Conservation (phyloP, 1,284 basidiomycete species). For the Blastosporella zonata region DNA sequence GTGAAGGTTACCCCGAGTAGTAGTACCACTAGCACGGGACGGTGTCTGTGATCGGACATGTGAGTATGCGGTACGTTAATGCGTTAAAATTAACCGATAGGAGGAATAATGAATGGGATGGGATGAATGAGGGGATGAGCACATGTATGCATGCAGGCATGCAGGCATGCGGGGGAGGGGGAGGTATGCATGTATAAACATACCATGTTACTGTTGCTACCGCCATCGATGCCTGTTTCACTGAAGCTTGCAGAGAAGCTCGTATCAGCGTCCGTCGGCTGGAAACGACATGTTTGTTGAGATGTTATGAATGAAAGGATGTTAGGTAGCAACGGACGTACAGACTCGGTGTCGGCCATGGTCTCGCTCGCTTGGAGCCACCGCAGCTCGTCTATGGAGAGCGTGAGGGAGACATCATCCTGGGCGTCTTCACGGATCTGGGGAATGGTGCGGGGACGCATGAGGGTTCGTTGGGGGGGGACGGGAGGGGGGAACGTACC, state of each 20-base stretch:
- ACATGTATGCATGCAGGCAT: background rate
- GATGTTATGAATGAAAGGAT: background rate
- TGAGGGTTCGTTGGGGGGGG: conserved; percentile 3
- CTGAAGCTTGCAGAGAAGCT: background rate
- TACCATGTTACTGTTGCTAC: too few species aligned
- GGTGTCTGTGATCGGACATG: background rate
- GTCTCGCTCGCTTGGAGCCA: conserved; percentile 42
- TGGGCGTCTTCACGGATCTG: conserved; percentile 15
- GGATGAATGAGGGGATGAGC: background rate
- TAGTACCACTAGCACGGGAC: background rate
- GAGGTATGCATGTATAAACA: background rate
- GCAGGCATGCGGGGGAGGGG: background rate
- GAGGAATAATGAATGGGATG: background rate
- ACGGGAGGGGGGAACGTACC: conserved; percentile 18
- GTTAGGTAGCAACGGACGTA: conserved; percentile 9
- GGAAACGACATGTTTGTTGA: background rate
- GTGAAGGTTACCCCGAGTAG: background rate
- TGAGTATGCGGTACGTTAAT: background rate
- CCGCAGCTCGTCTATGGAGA: conserved; percentile 42
- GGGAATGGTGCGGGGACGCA: background rate
- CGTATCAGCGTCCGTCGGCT: background rate
- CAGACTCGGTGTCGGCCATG: conserved; percentile 20
- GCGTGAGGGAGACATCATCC: conserved; percentile 25
- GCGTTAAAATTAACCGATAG: background rate
- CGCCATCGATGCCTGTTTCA: background rate